Percentiles rank a stretch among this genome's conserved stretches.
Conservation (phyloP, 2,329 filamentous ascomycete genomes). For the Rhinocladiella mackenziei region DNA sequence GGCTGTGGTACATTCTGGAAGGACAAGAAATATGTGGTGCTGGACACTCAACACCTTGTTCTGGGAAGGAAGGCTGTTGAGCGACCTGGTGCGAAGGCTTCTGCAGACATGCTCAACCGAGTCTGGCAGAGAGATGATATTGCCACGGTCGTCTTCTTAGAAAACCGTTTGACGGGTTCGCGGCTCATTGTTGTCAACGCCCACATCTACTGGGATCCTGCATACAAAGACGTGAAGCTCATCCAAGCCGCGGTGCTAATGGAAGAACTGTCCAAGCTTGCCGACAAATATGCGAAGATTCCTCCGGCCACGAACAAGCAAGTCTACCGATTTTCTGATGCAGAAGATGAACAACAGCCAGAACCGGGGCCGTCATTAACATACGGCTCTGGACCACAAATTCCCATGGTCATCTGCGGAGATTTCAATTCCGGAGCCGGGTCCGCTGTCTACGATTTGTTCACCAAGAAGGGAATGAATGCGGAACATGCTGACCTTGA, state of each 20-base stretch:
- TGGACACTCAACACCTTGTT: constrained; percentile 92
- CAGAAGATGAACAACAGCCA: constrained; percentile 52
- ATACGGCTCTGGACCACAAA: constrained; percentile 79
- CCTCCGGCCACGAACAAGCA: constrained; percentile 77
- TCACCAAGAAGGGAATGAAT: constrained; percentile 73
- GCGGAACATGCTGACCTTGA: constrained; percentile 76
- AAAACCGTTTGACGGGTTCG: constrained; percentile 85
- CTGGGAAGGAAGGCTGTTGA: constrained; percentile 91
- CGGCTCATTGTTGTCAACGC: constrained; percentile 90
- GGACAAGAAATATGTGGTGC: constrained; percentile 83
- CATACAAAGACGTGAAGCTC: constrained; percentile 87
- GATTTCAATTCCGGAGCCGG: constrained; percentile 90
- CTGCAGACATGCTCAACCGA: constrained; percentile 96
- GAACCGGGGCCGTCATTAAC: constrained; percentile 78
- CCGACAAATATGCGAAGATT: constrained; percentile 77
- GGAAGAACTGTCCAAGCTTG: constrained; percentile 81
- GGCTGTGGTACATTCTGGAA: constrained; percentile 98
- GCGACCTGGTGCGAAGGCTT: constrained; percentile 92
- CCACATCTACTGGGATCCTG: constrained; percentile 92
- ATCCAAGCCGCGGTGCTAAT: constrained; percentile 94
- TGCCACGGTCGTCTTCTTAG: constrained; percentile 84
- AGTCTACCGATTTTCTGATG: constrained; percentile 50
- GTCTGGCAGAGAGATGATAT: constrained; percentile 99
- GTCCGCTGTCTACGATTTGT: constrained; percentile 86
- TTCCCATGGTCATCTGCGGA: constrained; percentile 85